phyloP scores from a whole-genome alignment of 1,139 yeast genomes.

The Debaryomyces nepalensis region DNA sequence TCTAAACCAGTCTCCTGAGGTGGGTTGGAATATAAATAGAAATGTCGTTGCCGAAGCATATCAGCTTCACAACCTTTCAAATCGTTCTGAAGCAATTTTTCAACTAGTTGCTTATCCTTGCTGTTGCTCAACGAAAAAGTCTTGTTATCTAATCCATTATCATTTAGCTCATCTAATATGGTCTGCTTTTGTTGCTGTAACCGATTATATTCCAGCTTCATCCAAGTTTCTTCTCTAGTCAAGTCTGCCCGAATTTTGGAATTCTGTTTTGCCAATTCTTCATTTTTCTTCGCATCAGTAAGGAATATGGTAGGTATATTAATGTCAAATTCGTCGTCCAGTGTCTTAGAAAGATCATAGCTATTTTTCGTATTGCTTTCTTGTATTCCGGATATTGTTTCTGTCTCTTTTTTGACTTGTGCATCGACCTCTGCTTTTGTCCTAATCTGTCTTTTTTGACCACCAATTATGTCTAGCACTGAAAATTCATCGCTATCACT shows the following conservation, averaged over 20 bases:
- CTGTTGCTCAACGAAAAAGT: constrained; percentile 6
- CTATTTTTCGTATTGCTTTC: not conserved
- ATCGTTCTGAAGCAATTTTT: constrained; percentile 9
- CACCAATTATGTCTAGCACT: not conserved
- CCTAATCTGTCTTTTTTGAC: not conserved
- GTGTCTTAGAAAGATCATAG: not conserved
- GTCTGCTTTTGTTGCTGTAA: constrained; percentile 7
- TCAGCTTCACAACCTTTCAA: constrained; percentile 5
- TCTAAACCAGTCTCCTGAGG: not conserved
- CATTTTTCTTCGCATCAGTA: constrained; percentile 32
- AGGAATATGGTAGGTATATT: constrained; percentile 32
- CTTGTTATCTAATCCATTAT: constrained; percentile 5
- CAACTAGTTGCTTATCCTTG: constrained; percentile 7
- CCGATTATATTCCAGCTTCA: constrained; percentile 8
- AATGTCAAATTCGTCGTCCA: constrained; percentile 26
- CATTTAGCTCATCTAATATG: constrained; percentile 12
- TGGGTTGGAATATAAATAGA: constrained; percentile 13
- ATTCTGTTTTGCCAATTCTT: constrained; percentile 23
- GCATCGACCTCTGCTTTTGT: not conserved
- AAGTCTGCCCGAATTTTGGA: constrained; percentile 24
- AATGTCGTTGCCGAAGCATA: constrained; percentile 11
- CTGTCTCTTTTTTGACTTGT: not conserved
- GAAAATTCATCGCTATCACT: constrained; percentile 9
- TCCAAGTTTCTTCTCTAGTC: constrained; percentile 20
- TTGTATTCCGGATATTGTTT: not conserved